Evolutionary conservation across 306 rosid genomes (phyloP), one percentile per base, ranked within the genome.

Genomic region (Ziziphus jujuba): DNA sequence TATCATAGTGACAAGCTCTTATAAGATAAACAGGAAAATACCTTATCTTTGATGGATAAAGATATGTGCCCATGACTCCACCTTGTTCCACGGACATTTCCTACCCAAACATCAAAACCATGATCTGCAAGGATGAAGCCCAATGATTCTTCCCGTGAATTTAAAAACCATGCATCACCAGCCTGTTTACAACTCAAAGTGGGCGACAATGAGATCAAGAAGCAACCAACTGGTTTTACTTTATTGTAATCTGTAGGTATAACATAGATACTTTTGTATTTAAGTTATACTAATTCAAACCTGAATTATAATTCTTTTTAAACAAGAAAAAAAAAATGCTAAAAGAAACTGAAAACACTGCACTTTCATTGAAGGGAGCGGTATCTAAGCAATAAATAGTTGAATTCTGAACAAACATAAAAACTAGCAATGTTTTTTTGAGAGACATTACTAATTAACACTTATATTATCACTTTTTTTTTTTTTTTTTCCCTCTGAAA

Each of bases 61-160:
- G 86, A 92, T 62, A 33, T 2, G 49, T 87, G 98, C 53, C 97
- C 91, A 53, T 83, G 82, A 74, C 98, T 93, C 96, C 98, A 90
- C 13, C 86, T 89, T 33, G 98, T 93, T 69, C 97, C 98, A 40
- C 98, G 96, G 69, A 81, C 96, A 65, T 86, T 93, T 75, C 96
- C 98, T 19, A 88, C 91, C 98, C 98, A 93, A 56, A 93, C 97
- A 83, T 88, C 98, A 33, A 90, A 93, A 49, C 91, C 96, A n/a
- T 67, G 77, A 84, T 88, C 97, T n/a, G 97, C 96, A 59, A 93
- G 97, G 80, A 88, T 76, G 84, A 83, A 93, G 65, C 98, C 98
- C 72, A 93, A 62, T 47, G 97, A 93, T 69, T 93, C 91, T 44
- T 81, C 80, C 0, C 89, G 88, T 59, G 78, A 75, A 77, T 93